These are phyloP conservation scores for Bryum argenteum DNA, from an alignment of 225 moss, liverwort and hornwort genomes.

Conservation along the genomic window DNA sequence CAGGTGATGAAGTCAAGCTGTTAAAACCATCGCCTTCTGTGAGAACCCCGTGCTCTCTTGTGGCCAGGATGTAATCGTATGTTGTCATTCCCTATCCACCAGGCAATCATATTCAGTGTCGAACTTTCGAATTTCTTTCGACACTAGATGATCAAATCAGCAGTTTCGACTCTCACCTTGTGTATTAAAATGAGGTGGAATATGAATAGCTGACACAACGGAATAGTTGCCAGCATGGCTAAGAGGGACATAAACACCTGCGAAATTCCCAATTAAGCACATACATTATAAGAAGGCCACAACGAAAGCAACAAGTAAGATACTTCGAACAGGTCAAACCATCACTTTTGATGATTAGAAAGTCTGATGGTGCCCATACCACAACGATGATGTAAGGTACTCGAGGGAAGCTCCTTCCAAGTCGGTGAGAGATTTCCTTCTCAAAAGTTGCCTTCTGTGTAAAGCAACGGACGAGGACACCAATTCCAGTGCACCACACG, in stretches of 20 bases:
- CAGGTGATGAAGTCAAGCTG: slow-evolving; percentile 81
- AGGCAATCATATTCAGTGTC: neutral
- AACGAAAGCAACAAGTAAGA: too few relatives aligned
- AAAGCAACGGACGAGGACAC: slow-evolving; percentile 84
- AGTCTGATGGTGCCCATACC: slow-evolving; percentile 38
- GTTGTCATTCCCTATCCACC: slow-evolving; percentile 81
- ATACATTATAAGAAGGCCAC: neutral
- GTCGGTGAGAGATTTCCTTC: slow-evolving; percentile 71
- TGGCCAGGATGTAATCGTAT: slow-evolving; percentile 92
- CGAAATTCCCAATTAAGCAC: slow-evolving; percentile 13
- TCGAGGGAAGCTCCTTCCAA: slow-evolving; percentile 94
- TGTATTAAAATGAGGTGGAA: slow-evolving; percentile 92
- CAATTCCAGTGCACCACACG: slow-evolving; percentile 85
- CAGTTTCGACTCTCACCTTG: slow-evolving; percentile 58
- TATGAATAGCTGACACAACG: slow-evolving; percentile 85
- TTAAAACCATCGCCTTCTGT: slow-evolving; percentile 58
- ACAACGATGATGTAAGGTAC: slow-evolving; percentile 71
- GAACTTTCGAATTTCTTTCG: neutral
- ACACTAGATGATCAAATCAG: neutral
- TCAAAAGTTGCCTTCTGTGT: slow-evolving; percentile 66
- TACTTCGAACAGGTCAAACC: too few relatives aligned
- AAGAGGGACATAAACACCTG: slow-evolving; percentile 76
- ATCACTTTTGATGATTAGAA: too few relatives aligned
- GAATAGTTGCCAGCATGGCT: slow-evolving; percentile 82
- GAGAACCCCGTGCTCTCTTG: slow-evolving; percentile 61